Base-by-base conservation (phyloP, 2,329 filamentous ascomycete genomes). In the Aspergillus pseudotamarii region DNA sequence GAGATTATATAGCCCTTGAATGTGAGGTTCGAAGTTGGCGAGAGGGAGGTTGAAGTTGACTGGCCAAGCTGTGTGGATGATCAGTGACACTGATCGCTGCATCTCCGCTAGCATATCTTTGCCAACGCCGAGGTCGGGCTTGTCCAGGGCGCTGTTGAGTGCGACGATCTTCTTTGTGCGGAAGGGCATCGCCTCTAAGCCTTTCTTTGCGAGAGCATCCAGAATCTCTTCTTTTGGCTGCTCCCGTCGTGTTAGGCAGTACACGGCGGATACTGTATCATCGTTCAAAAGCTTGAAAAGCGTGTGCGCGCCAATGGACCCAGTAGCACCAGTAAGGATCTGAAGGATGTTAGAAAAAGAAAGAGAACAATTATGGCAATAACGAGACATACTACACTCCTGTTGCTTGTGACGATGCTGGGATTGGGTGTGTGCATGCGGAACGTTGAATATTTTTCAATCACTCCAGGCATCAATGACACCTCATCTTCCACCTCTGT, bases 41-140 rank as follows among this genome's bases (percentile, higher is more conserved):
- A 86, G 74, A 1, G 81, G 81, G 60, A 85, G 76, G 46, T 82
- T 81, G 74, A 86, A 86, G 68, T 86, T 85, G 58, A 86, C 84
- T 1, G 83, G 81, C 84, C 84, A 86, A 19, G 84, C 84, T 2
- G 83, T 76, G 68, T 86, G 84, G 55, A 85, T 79, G 50, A 86
- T 80, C 14, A 78, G 73, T 4, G 82, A 81, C 1, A 79, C 76
- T 53, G 80, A 73, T 26, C 70, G 58, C 6, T 76, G 77, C 57
- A 86, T 75, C 32, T 74, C 61, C 4, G 69, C 51, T 61, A 83
- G 80, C n/a, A 72, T 69, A 4, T 69, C 63, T 12, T 72, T 55
- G 26, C 71, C 65, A 1, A 86, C 69, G 4, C 83, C 83, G 2
- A 86, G 76, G 5, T 72, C 65, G 2, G 75, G 64, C 32, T 81